phyloP scores from a whole-genome alignment of 495 filamentous ascomycete species.

The Penicillium riverlandense region DNA sequence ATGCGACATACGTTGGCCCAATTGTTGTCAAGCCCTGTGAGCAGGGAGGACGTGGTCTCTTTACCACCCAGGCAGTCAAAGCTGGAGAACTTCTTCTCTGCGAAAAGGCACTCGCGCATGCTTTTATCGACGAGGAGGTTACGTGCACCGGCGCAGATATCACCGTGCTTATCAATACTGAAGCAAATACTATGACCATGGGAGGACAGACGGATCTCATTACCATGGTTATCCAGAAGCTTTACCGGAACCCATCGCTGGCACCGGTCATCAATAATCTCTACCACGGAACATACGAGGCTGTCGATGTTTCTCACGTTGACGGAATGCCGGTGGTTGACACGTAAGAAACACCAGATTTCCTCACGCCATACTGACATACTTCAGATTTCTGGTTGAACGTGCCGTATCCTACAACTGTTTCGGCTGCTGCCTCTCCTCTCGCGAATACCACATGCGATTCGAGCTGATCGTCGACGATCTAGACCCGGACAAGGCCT shows the following conservation, averaged over 20 bases:
- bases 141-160: background rate
- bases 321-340: conserved; percentile 45
- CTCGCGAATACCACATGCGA: conserved; percentile 23
- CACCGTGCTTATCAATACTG: conserved; percentile 25
- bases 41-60: conserved; percentile 36
- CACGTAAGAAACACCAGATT: conserved; percentile 24
- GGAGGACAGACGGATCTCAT: conserved; percentile 27
- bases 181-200: conserved; percentile 10
- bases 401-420: conserved; percentile 39
- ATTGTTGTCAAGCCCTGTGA: conserved; percentile 15
- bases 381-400: conserved; percentile 33
- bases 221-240: conserved; percentile 31
- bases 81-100: conserved; percentile 47
- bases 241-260: conserved; percentile 44
- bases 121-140: conserved; percentile 10
- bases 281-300: conserved; percentile 31
- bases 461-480: no score
- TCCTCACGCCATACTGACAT: conserved; percentile 1
- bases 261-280: conserved; percentile 29
- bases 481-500: conserved; percentile 3
- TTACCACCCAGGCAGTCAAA: conserved; percentile 39
- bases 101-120: conserved; percentile 47
- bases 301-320: conserved; percentile 22
- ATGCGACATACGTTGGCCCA: conserved; percentile 34
- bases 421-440: conserved; percentile 39